Percentiles rank a stretch among this genome's conserved stretches.
These are phyloP conservation scores for Fraxinus excelsior DNA, from an alignment of 257 asterid species.

Conservation along the genomic window DNA sequence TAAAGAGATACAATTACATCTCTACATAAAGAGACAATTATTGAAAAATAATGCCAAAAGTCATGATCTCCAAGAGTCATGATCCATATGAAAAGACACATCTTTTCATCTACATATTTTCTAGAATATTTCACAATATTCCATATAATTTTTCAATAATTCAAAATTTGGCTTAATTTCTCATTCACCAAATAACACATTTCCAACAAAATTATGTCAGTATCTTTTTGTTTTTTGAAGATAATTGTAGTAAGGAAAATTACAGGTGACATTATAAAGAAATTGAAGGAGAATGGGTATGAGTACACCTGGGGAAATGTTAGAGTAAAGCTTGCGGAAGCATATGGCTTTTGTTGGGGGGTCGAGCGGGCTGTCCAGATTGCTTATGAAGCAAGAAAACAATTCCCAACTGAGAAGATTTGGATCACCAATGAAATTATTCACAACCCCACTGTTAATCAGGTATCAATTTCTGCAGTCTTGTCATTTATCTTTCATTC, in stretches of 20 bases:
- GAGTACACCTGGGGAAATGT: slow-evolving; percentile 92
- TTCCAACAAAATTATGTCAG: too few relatives aligned
- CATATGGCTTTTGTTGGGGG: slow-evolving; percentile 99
- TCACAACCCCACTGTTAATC: slow-evolving; percentile 94
- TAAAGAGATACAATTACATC: too few relatives aligned
- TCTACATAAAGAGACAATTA: too few relatives aligned
- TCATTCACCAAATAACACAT: too few relatives aligned
- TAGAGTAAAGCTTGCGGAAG: slow-evolving; percentile 87
- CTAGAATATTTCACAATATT: too few relatives aligned
- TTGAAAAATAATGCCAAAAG: too few relatives aligned
- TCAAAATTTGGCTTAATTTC: too few relatives aligned
- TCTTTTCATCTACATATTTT: too few relatives aligned
- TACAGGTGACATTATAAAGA: slow-evolving; percentile 87
- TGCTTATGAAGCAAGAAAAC: slow-evolving; percentile 93
- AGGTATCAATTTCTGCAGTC: slow-evolving; percentile 43
- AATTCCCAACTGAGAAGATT: slow-evolving; percentile 78
- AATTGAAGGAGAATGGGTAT: slow-evolving; percentile 75
- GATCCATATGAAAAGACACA: too few relatives aligned
- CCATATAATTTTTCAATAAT: too few relatives aligned
- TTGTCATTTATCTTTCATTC: background rate
- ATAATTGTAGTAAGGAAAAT: background rate
- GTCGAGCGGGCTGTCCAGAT: slow-evolving; percentile 99
- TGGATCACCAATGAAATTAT: slow-evolving; percentile 95
- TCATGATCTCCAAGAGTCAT: too few relatives aligned
- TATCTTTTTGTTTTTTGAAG: slow-evolving; percentile 16